Evolutionary conservation across 2,329 filamentous ascomycete species (phyloP).

Genomic region (Myriosclerotinia curreyana): DNA sequence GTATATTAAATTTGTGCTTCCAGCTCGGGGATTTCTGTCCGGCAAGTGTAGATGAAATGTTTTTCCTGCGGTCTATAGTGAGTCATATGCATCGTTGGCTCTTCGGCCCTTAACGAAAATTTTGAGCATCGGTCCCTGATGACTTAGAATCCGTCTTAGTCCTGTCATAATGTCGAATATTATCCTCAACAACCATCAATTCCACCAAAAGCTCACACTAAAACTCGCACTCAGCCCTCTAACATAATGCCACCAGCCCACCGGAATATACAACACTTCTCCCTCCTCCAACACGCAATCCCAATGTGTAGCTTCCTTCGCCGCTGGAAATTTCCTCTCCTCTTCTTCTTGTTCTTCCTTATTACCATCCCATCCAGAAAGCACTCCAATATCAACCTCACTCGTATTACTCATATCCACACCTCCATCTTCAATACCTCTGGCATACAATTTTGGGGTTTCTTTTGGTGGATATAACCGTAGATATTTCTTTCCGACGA

Average conservation of each 20-base stretch:
- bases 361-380: constrained; percentile 58
- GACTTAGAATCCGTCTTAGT: too few species aligned
- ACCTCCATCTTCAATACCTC: constrained; percentile 58
- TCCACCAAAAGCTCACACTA: constrained; percentile 98
- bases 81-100: too few species aligned
- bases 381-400: constrained; percentile 67
- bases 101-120: too few species aligned
- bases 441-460: constrained; percentile 57
- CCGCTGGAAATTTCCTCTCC: constrained; percentile 30
- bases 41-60: too few species aligned
- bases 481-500: constrained; percentile 89
- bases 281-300: constrained; percentile 79
- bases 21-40: too few species aligned
- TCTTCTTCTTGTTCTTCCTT: constrained; percentile 26
- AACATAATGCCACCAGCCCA: constrained; percentile 99
- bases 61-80: too few species aligned
- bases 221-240: constrained; percentile 81
- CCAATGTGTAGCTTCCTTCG: constrained; percentile 42
- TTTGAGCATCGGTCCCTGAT: too few species aligned
- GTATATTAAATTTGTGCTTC: too few species aligned
- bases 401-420: constrained; percentile 95
- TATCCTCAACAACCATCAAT: constrained; percentile 37
- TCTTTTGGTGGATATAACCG: constrained; percentile 73
- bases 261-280: constrained; percentile 83
- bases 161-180: too few species aligned